Evolutionary conservation across 257 asterid genomes (phyloP).

Genomic region (Solanum piurae): DNA sequence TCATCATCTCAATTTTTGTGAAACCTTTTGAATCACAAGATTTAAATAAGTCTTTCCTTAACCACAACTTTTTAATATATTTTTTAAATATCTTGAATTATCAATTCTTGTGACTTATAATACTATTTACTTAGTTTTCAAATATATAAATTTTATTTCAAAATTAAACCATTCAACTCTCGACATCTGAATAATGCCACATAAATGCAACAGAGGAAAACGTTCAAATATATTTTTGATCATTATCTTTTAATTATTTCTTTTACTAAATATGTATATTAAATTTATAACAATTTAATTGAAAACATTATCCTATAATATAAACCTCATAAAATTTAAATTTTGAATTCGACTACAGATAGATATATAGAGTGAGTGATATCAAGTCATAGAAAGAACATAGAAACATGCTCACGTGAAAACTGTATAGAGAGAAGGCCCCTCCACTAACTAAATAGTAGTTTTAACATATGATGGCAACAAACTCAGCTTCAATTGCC

Average conservation of each 20-base stretch:
- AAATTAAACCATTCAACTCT: neutral
- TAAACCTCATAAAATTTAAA: neutral
- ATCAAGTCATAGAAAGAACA: conserved; percentile 18
- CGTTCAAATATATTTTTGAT: neutral
- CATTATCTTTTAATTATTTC: neutral
- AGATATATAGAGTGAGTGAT: conserved; percentile 1
- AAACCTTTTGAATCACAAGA: neutral
- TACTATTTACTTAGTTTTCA: no score
- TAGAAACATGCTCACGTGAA: conserved; percentile 18
- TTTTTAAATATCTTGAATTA: no score
- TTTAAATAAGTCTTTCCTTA: neutral
- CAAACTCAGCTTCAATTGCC: neutral
- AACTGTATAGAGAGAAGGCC: neutral
- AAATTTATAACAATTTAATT: neutral
- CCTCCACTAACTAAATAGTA: conserved; percentile 15
- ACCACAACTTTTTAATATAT: neutral
- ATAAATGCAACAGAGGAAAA: neutral
- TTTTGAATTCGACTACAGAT: neutral
- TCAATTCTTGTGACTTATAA: neutral
- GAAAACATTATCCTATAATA: neutral
- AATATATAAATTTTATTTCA: neutral
- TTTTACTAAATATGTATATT: neutral
- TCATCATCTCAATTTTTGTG: no score
- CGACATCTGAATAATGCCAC: neutral
- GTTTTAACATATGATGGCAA: neutral